Evolutionary conservation across 306 rosid genomes (phyloP), one percentile per base, ranked within the genome.

Genomic region (Astragalus membranaceus): DNA sequence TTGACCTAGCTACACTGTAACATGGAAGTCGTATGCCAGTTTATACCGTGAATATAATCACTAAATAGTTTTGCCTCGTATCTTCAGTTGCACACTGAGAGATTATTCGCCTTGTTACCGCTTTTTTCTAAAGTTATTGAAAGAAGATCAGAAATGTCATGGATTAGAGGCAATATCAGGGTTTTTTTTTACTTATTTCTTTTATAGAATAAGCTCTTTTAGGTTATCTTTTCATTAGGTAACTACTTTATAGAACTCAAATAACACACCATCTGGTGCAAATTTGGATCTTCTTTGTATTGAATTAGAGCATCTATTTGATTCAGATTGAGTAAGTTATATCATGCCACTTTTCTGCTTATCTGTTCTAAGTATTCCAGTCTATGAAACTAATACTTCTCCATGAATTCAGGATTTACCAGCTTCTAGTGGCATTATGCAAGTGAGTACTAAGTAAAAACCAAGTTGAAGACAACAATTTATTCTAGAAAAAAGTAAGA

Each of bases 381-480:
- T 65, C 3, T 60, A 26, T 56, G 49, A 53, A 76, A 57, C 74
- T 84, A 59, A 79, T 36, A 37, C 43, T 11, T 62, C 73, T 76
- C 74, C 30, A 30, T 41, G 6, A 44, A 51, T 80, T 72, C 90
- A 94, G 98, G 98, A 90, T 69, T 83, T 94, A 76, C 98, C 98
- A 7, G 95, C 81, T 75, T 94, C 98, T 12, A 94, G 97, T 73
- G 97, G 98, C 63, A 83, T 94, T 10, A 94, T 94, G 98, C 98
- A 94, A 87, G 83, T 79, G 66, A 79, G 95, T 84, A 70, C 56
- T 37, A 47, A 73, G 26, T 23, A 23, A 56, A 60, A 78, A 60
- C 51, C 10, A n/a, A 36, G 66, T 85, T 73, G 47, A 43, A 78
- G 73, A 37, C 39, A 73, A 15, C 52, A 12, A 62, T 39, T 17